Conservation (phyloP, 2,329 filamentous ascomycete genomes). For the Cladosporium sp. region DNA sequence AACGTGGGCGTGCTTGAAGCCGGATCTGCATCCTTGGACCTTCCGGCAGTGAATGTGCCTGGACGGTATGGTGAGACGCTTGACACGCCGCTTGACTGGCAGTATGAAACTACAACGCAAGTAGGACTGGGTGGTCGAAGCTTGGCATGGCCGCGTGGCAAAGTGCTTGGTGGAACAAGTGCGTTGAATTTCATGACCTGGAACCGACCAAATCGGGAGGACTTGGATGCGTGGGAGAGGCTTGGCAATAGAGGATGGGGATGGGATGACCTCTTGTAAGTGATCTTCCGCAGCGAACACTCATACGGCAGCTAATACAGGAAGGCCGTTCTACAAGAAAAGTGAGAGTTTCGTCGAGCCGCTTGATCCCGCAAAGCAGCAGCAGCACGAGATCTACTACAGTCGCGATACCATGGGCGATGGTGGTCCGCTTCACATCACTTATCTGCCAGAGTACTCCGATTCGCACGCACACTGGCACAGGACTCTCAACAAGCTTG, state of each 20-base stretch:
- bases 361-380: not conserved
- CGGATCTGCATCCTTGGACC: conserved; percentile 16
- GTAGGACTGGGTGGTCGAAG: conserved; percentile 35
- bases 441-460: not conserved
- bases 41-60: conserved; percentile 28
- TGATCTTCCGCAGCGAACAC: conserved; percentile 10
- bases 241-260: conserved; percentile 37
- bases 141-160: conserved; percentile 43
- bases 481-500: not conserved
- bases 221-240: conserved; percentile 35
- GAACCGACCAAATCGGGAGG: conserved; percentile 28
- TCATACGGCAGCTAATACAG: too few species aligned
- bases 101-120: conserved; percentile 24
- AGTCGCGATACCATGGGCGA: not conserved
- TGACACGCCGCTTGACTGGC: conserved; percentile 31
- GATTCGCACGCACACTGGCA: not conserved
- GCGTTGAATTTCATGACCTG: conserved; percentile 38
- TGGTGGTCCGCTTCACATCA: not conserved
- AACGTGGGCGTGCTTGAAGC: conserved; percentile 31
- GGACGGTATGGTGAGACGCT: not conserved
- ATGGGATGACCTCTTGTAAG: conserved; percentile 28
- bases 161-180: conserved; percentile 47
- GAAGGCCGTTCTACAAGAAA: conserved; percentile 26
- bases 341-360: conserved; percentile 18
- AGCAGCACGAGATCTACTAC: conserved; percentile 28